Evolutionary conservation across 257 asterid species (phyloP), one percentile per base, ranked within the genome.

Genomic region (Scutellaria barbata): DNA sequence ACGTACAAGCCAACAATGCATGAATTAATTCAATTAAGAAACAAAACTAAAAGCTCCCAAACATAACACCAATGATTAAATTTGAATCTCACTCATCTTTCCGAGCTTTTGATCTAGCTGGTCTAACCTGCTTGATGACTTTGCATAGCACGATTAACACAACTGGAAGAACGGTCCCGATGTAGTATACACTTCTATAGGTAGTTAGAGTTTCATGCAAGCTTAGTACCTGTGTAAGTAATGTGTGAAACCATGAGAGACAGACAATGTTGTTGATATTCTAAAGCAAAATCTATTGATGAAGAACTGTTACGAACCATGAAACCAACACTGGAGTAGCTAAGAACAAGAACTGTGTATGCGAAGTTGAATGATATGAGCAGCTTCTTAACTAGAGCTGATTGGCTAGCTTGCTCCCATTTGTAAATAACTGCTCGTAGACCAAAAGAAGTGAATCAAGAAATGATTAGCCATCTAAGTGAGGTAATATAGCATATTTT

Each of bases 251-350:
- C 37, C 35, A 54, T 45, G 6, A 17, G 7, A 41, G 6, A 72
- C 20, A 68, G 72, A 25, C 13, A 8, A 14, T 18, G 8, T 37
- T n/a, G 5, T 53, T 12, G 22, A 48, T 40, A 13, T 40, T 14
- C 25, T 13, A 50, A 39, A 11, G 22, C 41, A 10, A 17, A n/a
- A 45, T 33, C 8, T 41, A 51, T 13, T 22, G 10, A 10, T 12
- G 40, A 10, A 54, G 61, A 46, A 33, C 25, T 64, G 47, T n/a
- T n/a, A 69, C 86, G 81, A 60, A 88, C 98, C 96, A 85, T 54
- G 85, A 92, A 92, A 60, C 98, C 98, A 33, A 92, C 79, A 58
- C 82, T 35, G 13, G 98, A 89, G 83, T 89, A 89, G 83, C 89
- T 92, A 25, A 88, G 89, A 71, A 83, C 83, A 72, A 92, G 74